Conservation (phyloP, 2,329 filamentous ascomycete genomes). For the Exophiala phaeomuriformis region DNA sequence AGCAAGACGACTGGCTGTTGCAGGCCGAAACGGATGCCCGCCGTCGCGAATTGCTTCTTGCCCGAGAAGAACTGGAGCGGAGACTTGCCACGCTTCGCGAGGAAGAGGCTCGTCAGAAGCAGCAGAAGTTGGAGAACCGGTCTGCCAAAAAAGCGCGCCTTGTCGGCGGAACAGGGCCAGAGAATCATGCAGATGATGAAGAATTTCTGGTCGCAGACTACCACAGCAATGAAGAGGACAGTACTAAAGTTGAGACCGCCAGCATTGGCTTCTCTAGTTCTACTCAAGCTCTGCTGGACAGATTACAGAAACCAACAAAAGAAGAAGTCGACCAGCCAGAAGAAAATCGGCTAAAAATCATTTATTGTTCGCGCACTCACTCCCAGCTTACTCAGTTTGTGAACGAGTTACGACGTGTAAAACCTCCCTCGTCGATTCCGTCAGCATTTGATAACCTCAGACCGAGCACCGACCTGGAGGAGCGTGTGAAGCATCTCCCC, state of each 20-base stretch:
- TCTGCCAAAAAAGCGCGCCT: constrained; percentile 13
- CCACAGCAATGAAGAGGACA: constrained; percentile 53
- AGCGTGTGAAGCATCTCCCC: constrained; percentile 65
- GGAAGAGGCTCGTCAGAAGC: constrained; percentile 13
- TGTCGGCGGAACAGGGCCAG: not conserved
- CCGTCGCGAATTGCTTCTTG: constrained; percentile 56
- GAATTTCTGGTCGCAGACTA: constrained; percentile 72
- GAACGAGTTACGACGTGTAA: constrained; percentile 69
- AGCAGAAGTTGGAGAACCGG: constrained; percentile 5
- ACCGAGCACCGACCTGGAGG: constrained; percentile 19
- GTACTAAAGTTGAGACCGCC: constrained; percentile 28
- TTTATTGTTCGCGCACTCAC: constrained; percentile 87
- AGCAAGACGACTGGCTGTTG: constrained; percentile 78
- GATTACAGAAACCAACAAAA: constrained; percentile 46
- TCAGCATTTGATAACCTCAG: constrained; percentile 43
- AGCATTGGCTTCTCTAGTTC: constrained; percentile 59
- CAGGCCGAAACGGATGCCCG: constrained; percentile 67
- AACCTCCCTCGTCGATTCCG: constrained; percentile 69
- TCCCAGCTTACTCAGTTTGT: constrained; percentile 88
- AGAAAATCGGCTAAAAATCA: constrained; percentile 70
- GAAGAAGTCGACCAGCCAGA: constrained; percentile 43
- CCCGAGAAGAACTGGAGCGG: constrained; percentile 65
- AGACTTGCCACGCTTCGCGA: constrained; percentile 32
- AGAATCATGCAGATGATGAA: constrained; percentile 46
- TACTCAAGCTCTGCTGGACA: constrained; percentile 66